A percentile compares a stretch with the other conserved stretches of the same genome.
Conservation (phyloP, 1,284 basidiomycete genomes). For the Ustilago shanxiensis region DNA sequence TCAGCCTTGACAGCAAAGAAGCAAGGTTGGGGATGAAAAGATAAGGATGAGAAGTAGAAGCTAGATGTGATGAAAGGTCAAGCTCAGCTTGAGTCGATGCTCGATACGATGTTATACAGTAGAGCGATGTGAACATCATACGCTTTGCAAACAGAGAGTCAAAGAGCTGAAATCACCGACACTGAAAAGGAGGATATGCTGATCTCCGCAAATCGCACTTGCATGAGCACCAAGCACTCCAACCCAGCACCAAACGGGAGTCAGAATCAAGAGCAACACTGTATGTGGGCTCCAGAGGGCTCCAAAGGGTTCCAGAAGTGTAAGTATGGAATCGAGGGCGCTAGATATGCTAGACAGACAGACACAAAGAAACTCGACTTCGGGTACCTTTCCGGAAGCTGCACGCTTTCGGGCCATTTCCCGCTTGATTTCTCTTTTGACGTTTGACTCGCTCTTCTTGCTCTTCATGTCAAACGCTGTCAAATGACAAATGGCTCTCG, state of each 20-base stretch:
- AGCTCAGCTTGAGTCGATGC: too few relatives aligned
- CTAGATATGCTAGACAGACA: slow-evolving; percentile 13
- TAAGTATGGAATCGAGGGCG: slow-evolving; percentile 10
- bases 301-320: slow-evolving; percentile 2
- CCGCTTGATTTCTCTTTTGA: not conserved
- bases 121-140: too few relatives aligned
- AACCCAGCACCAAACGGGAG: not conserved
- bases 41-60: too few relatives aligned
- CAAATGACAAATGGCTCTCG: not conserved
- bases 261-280: not conserved
- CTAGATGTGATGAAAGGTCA: too few relatives aligned
- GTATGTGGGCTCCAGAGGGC: slow-evolving; percentile 12
- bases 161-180: not conserved
- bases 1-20: too few relatives aligned
- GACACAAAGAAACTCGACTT: not conserved
- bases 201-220: not conserved
- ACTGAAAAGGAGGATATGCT: not conserved
- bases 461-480: not conserved
- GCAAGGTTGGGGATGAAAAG: too few relatives aligned
- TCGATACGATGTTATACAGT: too few relatives aligned
- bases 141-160: too few relatives aligned
- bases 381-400: slow-evolving; percentile 14
- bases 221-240: not conserved
- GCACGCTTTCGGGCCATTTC: slow-evolving; percentile 6
- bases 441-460: not conserved